Base-by-base conservation (phyloP, 2,329 filamentous ascomycete species). In the Tolypocladium ovalisporum region DNA sequence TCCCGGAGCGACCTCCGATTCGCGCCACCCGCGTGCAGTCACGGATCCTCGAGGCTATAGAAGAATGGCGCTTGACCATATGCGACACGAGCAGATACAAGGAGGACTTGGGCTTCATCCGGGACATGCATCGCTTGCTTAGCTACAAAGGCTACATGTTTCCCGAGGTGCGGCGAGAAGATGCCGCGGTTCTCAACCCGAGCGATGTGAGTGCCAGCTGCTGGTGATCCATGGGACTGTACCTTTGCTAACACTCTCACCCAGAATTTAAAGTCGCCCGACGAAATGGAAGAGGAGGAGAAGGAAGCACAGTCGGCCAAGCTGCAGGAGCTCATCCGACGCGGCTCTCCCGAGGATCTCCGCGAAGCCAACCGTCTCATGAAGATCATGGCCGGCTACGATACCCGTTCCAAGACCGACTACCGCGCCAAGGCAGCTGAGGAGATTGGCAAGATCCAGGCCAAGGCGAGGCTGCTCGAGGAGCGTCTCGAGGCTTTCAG, bases 201-300 rank as follows among this genome's bases (percentile, higher is more conserved):
- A 97, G 91, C 70, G 94, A 97, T 77, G 90, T 96, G 83, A 75
- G 88, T 82, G n/a, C n/a, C n/a, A n/a, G n/a, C n/a, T n/a, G n/a
- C n/a, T n/a, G n/a, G 19, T 34, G 37, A 47, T 22, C 6, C 12
- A n/a, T 12, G 57, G 24, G 35, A 34, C 69, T 91, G 10, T 22
- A 3, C 29, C 2, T n/a, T 19, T 22, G 87, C 55, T 47, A 32
- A 54, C 35, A 22, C 19, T 12, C 34, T 29, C 54, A 6, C 37
- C 12, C 69, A 96, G 90, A 96, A 94, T 67, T 81, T 99, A 51
- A 91, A 95, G 74, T 97, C 93, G 0, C 91, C 90, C 29, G 94
- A 99, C 68, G 94, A 99, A 70, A 97, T 99, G 92, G 94, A 99
- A 69, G 90, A 95, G 67, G 94, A 99, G 73, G 94, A 99, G 70